Conservation (phyloP, 2,329 filamentous ascomycete genomes). For the Sclerotinia trifoliorum region DNA sequence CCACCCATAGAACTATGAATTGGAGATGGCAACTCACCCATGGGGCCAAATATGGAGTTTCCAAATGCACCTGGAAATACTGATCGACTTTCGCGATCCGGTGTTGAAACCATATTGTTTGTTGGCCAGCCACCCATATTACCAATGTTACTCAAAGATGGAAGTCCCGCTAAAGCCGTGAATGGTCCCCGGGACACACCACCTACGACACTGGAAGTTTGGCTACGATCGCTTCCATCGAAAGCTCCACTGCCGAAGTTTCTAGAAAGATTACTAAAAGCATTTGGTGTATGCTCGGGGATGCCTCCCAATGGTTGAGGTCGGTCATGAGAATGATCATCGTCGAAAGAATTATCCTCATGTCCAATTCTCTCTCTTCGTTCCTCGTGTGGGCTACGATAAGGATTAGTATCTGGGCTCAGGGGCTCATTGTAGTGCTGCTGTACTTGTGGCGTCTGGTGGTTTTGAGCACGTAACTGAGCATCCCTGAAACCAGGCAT, state of each 20-base stretch:
- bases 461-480: slow-evolving; percentile 46
- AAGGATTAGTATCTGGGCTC: slow-evolving; percentile 95
- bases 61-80: slow-evolving; percentile 64
- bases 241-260: slow-evolving; percentile 46
- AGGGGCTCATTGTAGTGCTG: slow-evolving; percentile 62
- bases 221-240: slow-evolving; percentile 83
- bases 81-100: slow-evolving; percentile 60
- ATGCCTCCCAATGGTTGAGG: slow-evolving; percentile 54
- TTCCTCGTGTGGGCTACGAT: slow-evolving; percentile 76
- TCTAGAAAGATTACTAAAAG: slow-evolving; percentile 56
- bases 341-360: slow-evolving; percentile 43
- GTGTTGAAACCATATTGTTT: slow-evolving; percentile 62
- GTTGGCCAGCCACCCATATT: slow-evolving; percentile 48
- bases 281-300: slow-evolving; percentile 48
- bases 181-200: slow-evolving; percentile 58
- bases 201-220: slow-evolving; percentile 83
- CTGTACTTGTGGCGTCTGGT: slow-evolving; percentile 41
- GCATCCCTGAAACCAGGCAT: slow-evolving; percentile 58
- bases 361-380: slow-evolving; percentile 55
- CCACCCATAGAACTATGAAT: slow-evolving; percentile 58
- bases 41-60: slow-evolving; percentile 74
- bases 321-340: slow-evolving; percentile 46
- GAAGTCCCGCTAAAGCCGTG: slow-evolving; percentile 58
- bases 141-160: slow-evolving; percentile 51
- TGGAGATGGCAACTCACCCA: slow-evolving; percentile 76